Base-by-base conservation (phyloP, 352 stramenopile species). In the Phytophthora sp. region DNA sequence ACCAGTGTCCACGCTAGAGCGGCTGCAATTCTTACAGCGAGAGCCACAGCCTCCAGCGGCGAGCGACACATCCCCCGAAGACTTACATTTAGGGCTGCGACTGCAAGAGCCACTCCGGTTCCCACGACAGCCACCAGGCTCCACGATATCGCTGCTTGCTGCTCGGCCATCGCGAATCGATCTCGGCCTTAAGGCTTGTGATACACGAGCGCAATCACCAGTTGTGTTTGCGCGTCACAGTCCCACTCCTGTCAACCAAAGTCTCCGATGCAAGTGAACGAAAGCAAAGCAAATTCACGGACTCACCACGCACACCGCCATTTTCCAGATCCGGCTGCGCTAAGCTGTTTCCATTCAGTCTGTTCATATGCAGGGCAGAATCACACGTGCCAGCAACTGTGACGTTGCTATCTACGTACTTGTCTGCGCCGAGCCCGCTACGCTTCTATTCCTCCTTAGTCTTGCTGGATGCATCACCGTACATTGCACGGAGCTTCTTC, bases 391-490 rank as follows among this genome's bases (percentile, higher is more conserved):
- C n/a, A n/a, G n/a, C n/a, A n/a, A n/a, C n/a, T n/a, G n/a, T n/a
- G n/a, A n/a, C n/a, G n/a, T n/a, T n/a, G n/a, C n/a, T n/a, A n/a
- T 41, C 17, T 38, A 65, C 31, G 30, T 54, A 54, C 54, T 24
- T 42, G 2, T n/a, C 21, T 2, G 12, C 18, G n/a, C n/a, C n/a
- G n/a, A n/a, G n/a, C n/a, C n/a, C n/a, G n/a, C n/a, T n/a, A n/a
- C n/a, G n/a, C n/a, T n/a, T n/a, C 51, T 72, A 75, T 32, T 72
- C 66, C 11, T 69, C 50, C 34, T 62, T 75, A 10, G 20, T 49
- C 42, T 75, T 78, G 1, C 54, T 39, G 1, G 87, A 91, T 9
- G 87, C 87, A 66, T 96, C 88, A n/a, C 88, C 88, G 53, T 96
- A 96, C 74, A 80, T 79, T 53, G 82, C 82, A 17, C 79, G 75